Percentiles rank a stretch among this genome's conserved stretches.
Evolutionary conservation across 768 basidiomycete species (phyloP).

Genomic region (Mycena epipterygia): DNA sequence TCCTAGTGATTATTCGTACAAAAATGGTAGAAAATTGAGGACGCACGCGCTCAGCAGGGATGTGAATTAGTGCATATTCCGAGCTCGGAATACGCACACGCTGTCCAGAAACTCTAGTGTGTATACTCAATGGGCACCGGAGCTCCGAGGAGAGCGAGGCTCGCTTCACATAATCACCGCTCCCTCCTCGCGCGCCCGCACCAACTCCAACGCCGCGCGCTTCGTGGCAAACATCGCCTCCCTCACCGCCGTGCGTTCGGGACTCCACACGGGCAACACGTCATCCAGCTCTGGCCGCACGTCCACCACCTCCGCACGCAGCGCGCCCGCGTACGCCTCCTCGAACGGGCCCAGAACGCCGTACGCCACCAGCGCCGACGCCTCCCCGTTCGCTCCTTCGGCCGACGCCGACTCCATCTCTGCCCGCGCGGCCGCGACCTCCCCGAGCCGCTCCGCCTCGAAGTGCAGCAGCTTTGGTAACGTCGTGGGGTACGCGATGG

Average conservation of each 20-base stretch:
- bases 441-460: slow-evolving; percentile 41
- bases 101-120: no score
- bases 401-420: slow-evolving; percentile 15
- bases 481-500: slow-evolving; percentile 36
- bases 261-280: slow-evolving; percentile 26
- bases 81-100: no score
- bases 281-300: slow-evolving; percentile 24
- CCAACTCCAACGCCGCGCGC: slow-evolving; percentile 21
- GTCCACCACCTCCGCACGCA: slow-evolving; percentile 22
- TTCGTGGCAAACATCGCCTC: slow-evolving; percentile 27
- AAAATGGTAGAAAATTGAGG: no score
- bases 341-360: slow-evolving; percentile 29
- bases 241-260: slow-evolving; percentile 20
- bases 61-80: no score
- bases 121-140: no score
- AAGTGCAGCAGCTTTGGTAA: slow-evolving; percentile 36
- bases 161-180: no score
- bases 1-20: no score
- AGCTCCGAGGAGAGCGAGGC: no score
- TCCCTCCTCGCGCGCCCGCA: neutral
- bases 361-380: slow-evolving; percentile 27
- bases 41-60: no score
- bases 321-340: slow-evolving; percentile 12
- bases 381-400: neutral
- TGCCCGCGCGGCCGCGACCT: slow-evolving; percentile 18